Conservation (phyloP, 371 early-diverging fungal species). For the Fennellomyces sp. region DNA sequence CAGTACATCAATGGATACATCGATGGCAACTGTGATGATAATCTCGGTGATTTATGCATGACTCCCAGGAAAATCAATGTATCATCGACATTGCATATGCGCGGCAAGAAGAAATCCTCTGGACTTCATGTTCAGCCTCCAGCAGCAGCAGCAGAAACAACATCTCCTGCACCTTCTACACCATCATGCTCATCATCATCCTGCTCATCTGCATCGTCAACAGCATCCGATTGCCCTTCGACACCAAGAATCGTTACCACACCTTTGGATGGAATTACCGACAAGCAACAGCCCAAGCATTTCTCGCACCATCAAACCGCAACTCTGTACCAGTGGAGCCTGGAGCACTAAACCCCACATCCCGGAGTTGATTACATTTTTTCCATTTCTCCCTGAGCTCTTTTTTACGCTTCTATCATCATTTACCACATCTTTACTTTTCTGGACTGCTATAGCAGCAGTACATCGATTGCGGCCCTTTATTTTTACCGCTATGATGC, state of each 20-base stretch:
- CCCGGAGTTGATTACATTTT: not conserved
- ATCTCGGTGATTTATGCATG: too few relatives aligned
- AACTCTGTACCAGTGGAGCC: not conserved
- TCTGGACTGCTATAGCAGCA: not conserved
- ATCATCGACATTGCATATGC: not conserved
- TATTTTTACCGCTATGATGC: not conserved
- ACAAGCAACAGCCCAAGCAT: not conserved
- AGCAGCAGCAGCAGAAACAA: not conserved
- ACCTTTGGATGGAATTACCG: not conserved
- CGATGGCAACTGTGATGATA: not conserved
- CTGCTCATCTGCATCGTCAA: not conserved
- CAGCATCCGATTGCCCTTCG: not conserved
- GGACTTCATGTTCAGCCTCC: not conserved
- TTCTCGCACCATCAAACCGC: not conserved
- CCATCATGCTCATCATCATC: not conserved
- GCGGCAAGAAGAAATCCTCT: not conserved
- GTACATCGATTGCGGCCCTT: not conserved
- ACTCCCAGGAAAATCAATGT: not conserved
- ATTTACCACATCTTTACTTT: not conserved
- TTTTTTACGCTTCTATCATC: not conserved
- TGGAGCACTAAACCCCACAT: not conserved
- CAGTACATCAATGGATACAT: slow-evolving; percentile 13
- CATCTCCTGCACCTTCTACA: not conserved
- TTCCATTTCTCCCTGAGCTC: not conserved
- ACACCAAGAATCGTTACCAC: not conserved